Base-by-base conservation (phyloP, 2,329 filamentous ascomycete genomes). In the Biscogniauxia sp. region DNA sequence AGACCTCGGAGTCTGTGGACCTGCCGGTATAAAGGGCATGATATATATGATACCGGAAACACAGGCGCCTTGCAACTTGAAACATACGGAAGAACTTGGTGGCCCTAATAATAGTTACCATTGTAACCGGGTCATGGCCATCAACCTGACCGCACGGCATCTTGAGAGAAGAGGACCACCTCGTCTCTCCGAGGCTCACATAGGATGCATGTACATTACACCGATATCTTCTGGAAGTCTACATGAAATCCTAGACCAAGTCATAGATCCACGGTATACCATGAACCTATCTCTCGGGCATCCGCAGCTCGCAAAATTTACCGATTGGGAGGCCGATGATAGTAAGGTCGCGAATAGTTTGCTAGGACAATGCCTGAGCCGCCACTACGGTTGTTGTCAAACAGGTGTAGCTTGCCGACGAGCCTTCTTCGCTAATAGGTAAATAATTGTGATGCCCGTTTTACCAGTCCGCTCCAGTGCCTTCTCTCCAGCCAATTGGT, bases 401-500 rank as follows among this genome's bases (percentile, higher is more conserved):
- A 23, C 5, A 23, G 5, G 23, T 23, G 23, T 23, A 23, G 23
- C 23, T 23, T 23, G 23, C 5, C 23, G 23, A 23, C 5, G 23
- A 23, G 23, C 23, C 5, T 23, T 23, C 23, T 23, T 23, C 23
- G 23, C 23, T 23, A 23, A 23, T 23, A 23, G 23, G 23, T 23
- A 23, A 23, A 23, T 2, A 5, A 32, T 20, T 32, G 23, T 26
- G 37, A 45, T n/a, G 37, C 13, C 37, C 19, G 23, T 28, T 26
- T 62, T 51, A 68, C 61, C 56, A 68, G 53, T 57, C 63, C 19
- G 78, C 80, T 1, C 82, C 81, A 25, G 78, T 66, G 1, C 82
- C 82, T 61, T 91, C 89, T 69, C 82, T 85, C 91, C 92, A 96
- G 1, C 92, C 93, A 57, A 95, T 83, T 0, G 93, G 93, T 75